A percentile compares a stretch with the other conserved stretches of the same genome.
phyloP scores from a whole-genome alignment of 345 rosid species.

The Salix dunnii region DNA sequence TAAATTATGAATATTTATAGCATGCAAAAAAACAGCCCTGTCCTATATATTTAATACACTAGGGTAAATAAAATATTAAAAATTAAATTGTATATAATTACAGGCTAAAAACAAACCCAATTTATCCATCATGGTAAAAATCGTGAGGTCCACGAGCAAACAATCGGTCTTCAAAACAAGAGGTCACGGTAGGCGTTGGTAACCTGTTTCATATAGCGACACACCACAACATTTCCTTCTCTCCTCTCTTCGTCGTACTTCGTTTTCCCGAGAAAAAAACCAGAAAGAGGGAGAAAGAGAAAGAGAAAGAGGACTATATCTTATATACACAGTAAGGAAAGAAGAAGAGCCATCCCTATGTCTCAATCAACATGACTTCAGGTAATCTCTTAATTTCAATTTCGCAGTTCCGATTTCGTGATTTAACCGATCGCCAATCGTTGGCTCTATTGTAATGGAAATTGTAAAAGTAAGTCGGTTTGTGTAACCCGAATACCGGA shows the following conservation, averaged over 20 bases:
- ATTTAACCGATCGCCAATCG: not conserved
- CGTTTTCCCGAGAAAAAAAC: not conserved
- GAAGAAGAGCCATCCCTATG: not conserved
- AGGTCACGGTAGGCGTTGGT: not conserved
- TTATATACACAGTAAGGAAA: not conserved
- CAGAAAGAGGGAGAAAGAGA: not conserved
- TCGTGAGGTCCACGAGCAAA: not conserved
- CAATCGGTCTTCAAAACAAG: not conserved
- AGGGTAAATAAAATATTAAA: too few species aligned
- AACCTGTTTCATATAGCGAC: not conserved
- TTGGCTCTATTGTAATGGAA: not conserved
- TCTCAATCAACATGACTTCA: conserved; percentile 8
- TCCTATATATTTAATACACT: too few species aligned
- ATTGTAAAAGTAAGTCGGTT: not conserved
- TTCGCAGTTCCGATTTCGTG: not conserved
- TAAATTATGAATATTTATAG: too few species aligned
- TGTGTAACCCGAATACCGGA: not conserved
- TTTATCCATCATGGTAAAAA: too few species aligned
- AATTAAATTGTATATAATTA: too few species aligned
- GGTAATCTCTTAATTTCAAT: conserved; percentile 10
- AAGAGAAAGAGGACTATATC: not conserved
- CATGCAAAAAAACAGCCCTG: too few species aligned
- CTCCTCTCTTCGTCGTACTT: too few species aligned
- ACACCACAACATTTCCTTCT: not conserved
- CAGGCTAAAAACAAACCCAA: too few species aligned